Evolutionary conservation across 208 protist genomes (phyloP).

Genomic region (Acanthamoeba healyi): DNA sequence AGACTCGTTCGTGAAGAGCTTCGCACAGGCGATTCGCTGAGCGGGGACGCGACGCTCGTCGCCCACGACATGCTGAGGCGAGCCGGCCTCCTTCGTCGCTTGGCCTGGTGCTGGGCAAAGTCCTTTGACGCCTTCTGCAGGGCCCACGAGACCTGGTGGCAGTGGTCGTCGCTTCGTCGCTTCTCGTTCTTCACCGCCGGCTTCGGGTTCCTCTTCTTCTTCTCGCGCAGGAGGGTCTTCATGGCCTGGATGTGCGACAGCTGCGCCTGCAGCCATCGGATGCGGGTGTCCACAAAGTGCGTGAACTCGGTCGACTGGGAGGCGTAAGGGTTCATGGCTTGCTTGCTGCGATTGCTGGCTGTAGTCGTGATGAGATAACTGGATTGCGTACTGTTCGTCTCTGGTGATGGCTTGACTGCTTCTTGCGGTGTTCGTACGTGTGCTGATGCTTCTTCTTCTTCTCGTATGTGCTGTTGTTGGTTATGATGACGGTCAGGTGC

Average conservation of each 20-base stretch:
- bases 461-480: not conserved
- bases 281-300: constrained; percentile 16
- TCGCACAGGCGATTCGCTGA: not conserved
- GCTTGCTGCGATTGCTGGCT: not conserved
- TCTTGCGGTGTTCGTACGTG: not conserved
- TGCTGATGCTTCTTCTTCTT: not conserved
- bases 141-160: constrained; percentile 50
- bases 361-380: not conserved
- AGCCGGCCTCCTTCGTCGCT: not conserved
- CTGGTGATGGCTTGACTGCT: too few species aligned
- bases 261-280: constrained; percentile 30
- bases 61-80: not conserved
- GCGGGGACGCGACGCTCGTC: not conserved
- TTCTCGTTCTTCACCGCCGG: not conserved
- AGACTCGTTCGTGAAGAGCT: not conserved
- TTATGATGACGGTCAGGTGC: too few species aligned
- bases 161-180: constrained; percentile 35
- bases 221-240: constrained; percentile 26
- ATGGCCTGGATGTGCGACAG: constrained; percentile 30
- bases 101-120: not conserved
- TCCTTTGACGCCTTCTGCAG: not conserved
- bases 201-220: not conserved
- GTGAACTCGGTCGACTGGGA: constrained; percentile 26
- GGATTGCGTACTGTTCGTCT: too few species aligned
- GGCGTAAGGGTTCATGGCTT: not conserved